Evolutionary conservation across 2,329 filamentous ascomycete genomes (phyloP).

Genomic region (Alternaria novae-zelandiae): DNA sequence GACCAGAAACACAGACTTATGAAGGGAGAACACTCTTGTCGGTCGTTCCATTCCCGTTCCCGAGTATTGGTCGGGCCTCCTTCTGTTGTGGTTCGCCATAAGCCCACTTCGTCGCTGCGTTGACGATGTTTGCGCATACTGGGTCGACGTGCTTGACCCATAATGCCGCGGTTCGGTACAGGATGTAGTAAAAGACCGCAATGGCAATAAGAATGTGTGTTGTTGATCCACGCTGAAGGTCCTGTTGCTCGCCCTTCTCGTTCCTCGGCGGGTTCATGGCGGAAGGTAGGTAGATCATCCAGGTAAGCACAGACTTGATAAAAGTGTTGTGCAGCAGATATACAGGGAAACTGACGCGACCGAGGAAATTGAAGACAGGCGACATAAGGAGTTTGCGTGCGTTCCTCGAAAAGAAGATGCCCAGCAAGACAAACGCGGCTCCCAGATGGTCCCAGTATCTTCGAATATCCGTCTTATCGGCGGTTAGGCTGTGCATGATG

Average conservation of each 20-base stretch:
- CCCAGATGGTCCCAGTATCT: slow-evolving; percentile 60
- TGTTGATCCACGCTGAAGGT: slow-evolving; percentile 41
- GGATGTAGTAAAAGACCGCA: slow-evolving; percentile 43
- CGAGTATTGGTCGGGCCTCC: slow-evolving; percentile 28
- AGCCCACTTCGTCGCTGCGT: slow-evolving; percentile 42
- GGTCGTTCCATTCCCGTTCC: slow-evolving; percentile 23
- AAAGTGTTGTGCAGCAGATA: slow-evolving; percentile 69
- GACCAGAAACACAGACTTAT: slow-evolving; percentile 10
- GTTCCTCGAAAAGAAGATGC: slow-evolving; percentile 60
- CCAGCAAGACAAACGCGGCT: slow-evolving; percentile 57
- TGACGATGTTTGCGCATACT: slow-evolving; percentile 40
- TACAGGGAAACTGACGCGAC: slow-evolving; percentile 68
- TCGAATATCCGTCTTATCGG: slow-evolving; percentile 56
- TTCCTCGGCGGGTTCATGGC: slow-evolving; percentile 47
- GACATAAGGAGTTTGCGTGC: slow-evolving; percentile 62
- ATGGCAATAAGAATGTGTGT: slow-evolving; percentile 44
- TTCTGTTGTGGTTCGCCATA: slow-evolving; percentile 32
- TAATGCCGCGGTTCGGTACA: slow-evolving; percentile 41
- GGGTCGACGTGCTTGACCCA: slow-evolving; percentile 48
- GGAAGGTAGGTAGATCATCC: slow-evolving; percentile 60
- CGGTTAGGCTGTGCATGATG: slow-evolving; percentile 55
- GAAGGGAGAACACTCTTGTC: slow-evolving; percentile 33
- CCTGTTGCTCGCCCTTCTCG: slow-evolving; percentile 45
- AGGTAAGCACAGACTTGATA: slow-evolving; percentile 65
- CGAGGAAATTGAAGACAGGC: slow-evolving; percentile 65